A percentile compares a stretch with the other conserved stretches of the same genome.
Evolutionary conservation across 495 filamentous ascomycete genomes (phyloP).

Genomic region (Hypomontagnella submonticulosa): DNA sequence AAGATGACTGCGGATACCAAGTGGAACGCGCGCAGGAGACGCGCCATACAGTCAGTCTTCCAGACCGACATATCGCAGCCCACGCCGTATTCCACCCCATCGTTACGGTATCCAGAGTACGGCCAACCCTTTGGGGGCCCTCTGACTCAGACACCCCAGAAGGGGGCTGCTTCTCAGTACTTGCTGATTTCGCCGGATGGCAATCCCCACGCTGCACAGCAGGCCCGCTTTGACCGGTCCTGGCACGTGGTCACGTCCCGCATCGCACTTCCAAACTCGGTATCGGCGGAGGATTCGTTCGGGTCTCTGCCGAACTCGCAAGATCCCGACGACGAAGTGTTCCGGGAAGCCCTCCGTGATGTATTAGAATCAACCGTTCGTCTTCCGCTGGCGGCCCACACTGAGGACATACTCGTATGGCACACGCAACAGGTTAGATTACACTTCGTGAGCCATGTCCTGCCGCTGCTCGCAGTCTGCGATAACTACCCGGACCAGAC

Average conservation of each 20-base stretch:
- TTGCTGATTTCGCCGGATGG: constrained; percentile 37
- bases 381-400: constrained; percentile 57
- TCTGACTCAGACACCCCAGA: constrained; percentile 27
- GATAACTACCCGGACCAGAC: constrained; percentile 52
- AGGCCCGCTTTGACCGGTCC: constrained; percentile 71
- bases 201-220: constrained; percentile 56
- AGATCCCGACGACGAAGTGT: constrained; percentile 48
- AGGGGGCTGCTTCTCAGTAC: constrained; percentile 26
- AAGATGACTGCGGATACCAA: constrained; percentile 44
- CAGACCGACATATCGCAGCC: constrained; percentile 56
- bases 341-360: constrained; percentile 57
- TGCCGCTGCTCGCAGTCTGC: constrained; percentile 58
- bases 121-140: constrained; percentile 56
- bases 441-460: constrained; percentile 63
- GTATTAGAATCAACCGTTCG: constrained; percentile 52
- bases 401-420: constrained; percentile 63
- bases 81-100: constrained; percentile 56
- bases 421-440: constrained; percentile 61
- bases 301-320: constrained; percentile 57
- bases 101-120: constrained; percentile 46
- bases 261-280: constrained; percentile 66
- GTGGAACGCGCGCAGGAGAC: constrained; percentile 55
- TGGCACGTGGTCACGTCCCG: constrained; percentile 75
- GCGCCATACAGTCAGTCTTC: constrained; percentile 65
- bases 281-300: constrained; percentile 55